Evolutionary conservation across 2,329 filamentous ascomycete species (phyloP), one percentile per base, ranked within the genome.

Genomic region (Paramyrothecium sp.): DNA sequence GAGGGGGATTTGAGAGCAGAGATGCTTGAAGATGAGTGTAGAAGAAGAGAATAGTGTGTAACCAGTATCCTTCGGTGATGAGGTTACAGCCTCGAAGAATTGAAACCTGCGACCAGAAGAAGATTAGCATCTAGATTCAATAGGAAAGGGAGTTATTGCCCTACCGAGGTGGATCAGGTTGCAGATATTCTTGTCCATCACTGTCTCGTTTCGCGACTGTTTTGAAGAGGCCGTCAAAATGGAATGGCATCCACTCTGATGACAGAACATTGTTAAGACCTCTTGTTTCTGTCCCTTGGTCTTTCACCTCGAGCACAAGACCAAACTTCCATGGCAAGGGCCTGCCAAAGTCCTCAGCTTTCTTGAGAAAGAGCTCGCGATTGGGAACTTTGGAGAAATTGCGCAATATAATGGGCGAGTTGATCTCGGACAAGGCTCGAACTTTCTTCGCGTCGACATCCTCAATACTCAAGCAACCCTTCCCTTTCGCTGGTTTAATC

Each of bases 201-300:
- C 71, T 69, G 2, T 76, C 69, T 0, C 56, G 66, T 20, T 73
- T 64, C 54, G 78, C 78, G 11, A 74, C 72, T 0, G 80, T 79
- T 63, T 84, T 84, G 72, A 84, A 85, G 26, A 84, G 68, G 0
- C 82, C 83, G 53, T 85, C 82, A 41, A 78, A 85, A 60, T 85
- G 82, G 66, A 83, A 82, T 0, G 83, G 82, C 81, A 85, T 83
- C 59, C 78, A 78, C 57, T 84, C 81, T 2, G 76, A 73, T 0
- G 79, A 82, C 2, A 82, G 71, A 3, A 84, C 80, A 46, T 83
- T 84, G 60, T 84, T 84, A 20, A 78, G 67, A 0, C 77, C 74
- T 12, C 72, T 68, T 0, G 75, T 73, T 7, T 79, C 72, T 1
- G 68, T 65, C 0, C 78, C 79, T 2, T 71, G 71, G 59, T 83